phyloP scores from a whole-genome alignment of 345 rosid genomes.

The Boechera divaricarpa region DNA sequence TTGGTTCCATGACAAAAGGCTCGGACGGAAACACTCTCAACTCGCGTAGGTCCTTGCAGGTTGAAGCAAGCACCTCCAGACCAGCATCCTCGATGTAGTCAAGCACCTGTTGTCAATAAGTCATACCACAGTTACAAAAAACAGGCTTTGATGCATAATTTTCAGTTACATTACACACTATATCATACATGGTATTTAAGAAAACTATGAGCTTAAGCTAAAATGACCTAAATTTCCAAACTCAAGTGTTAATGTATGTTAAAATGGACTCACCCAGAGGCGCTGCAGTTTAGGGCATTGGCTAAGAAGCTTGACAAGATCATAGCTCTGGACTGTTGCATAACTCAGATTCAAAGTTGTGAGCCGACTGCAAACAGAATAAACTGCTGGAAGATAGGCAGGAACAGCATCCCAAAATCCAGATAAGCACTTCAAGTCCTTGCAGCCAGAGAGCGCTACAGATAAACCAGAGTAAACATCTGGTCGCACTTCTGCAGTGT shows the following conservation, averaged over 20 bases:
- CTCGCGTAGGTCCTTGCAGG: constrained; percentile 83
- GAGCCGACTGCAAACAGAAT: constrained; percentile 65
- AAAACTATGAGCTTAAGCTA: background rate
- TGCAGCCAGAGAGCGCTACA: constrained; percentile 73
- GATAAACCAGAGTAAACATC: constrained; percentile 61
- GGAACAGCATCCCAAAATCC: constrained; percentile 95
- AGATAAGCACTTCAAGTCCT: constrained; percentile 69
- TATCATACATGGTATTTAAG: background rate
- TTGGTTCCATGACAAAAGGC: constrained; percentile 66
- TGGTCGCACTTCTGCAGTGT: constrained; percentile 62
- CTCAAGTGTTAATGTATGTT: background rate
- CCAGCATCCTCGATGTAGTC: constrained; percentile 95
- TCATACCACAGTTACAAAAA: constrained; percentile 9
- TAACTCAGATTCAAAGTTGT: constrained; percentile 84
- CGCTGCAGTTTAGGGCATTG: constrained; percentile 78
- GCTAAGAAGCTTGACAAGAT: constrained; percentile 74
- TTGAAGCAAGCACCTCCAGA: constrained; percentile 69
- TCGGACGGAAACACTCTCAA: constrained; percentile 94
- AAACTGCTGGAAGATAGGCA: constrained; percentile 76
- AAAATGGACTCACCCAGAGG: constrained; percentile 66
- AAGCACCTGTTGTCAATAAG: constrained; percentile 58
- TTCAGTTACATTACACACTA: background rate
- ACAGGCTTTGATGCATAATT: background rate
- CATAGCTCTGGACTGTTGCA: constrained; percentile 71
- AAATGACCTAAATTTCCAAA: background rate